phyloP scores from a whole-genome alignment of 1,284 basidiomycete species.

The Erythrobasidium hasegawianum region DNA sequence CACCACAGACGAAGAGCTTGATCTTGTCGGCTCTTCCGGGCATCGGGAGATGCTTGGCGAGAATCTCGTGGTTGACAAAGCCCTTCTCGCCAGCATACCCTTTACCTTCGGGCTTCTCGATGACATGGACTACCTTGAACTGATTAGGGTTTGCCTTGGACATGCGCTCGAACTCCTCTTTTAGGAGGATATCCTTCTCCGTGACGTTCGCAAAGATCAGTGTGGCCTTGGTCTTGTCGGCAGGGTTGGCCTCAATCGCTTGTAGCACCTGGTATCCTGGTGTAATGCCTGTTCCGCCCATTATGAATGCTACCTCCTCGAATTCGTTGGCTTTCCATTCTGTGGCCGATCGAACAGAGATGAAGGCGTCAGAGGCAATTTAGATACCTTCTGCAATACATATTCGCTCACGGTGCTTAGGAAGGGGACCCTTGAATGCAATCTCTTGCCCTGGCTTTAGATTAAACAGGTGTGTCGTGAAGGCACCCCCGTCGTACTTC shows the following conservation, averaged over 20 bases:
- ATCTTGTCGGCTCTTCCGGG: slow-evolving; percentile 70
- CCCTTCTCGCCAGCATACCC: slow-evolving; percentile 64
- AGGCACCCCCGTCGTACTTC: slow-evolving; percentile 55
- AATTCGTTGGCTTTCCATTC: slow-evolving; percentile 62
- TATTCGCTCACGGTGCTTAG: slow-evolving; percentile 55
- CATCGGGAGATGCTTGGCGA: slow-evolving; percentile 69
- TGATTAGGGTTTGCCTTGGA: slow-evolving; percentile 46
- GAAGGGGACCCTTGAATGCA: slow-evolving; percentile 79
- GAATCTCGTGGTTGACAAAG: slow-evolving; percentile 62
- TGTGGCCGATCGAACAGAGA: neutral
- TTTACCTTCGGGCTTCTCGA: slow-evolving; percentile 66
- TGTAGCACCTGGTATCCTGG: slow-evolving; percentile 54
- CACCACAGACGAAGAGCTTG: slow-evolving; percentile 85
- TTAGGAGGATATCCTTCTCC: slow-evolving; percentile 72
- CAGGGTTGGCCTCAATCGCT: slow-evolving; percentile 51
- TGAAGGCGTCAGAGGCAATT: no score
- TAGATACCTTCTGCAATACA: no score
- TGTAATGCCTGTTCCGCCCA: slow-evolving; percentile 75
- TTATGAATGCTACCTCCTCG: slow-evolving; percentile 80
- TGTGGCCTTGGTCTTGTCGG: slow-evolving; percentile 94
- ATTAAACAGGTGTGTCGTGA: slow-evolving; percentile 51
- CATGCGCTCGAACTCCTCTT: slow-evolving; percentile 46
- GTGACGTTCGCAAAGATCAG: slow-evolving; percentile 85
- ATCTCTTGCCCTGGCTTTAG: slow-evolving; percentile 76
- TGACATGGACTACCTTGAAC: slow-evolving; percentile 77